Percentiles rank a stretch among this genome's conserved stretches.
phyloP scores from a whole-genome alignment of 2,329 filamentous ascomycete species.

The Corniculantispora saksenae region DNA sequence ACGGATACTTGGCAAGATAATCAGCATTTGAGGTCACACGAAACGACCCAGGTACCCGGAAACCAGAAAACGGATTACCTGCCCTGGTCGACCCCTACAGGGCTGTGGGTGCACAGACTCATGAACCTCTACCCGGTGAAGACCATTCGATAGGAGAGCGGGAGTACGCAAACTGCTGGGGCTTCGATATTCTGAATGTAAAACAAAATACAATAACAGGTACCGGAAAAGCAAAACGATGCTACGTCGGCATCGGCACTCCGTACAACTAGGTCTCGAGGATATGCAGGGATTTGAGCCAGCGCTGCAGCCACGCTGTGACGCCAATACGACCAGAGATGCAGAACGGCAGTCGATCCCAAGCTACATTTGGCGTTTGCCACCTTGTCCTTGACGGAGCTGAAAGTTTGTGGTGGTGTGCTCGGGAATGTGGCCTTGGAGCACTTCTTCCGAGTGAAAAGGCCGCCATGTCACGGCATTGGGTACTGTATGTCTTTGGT shows the following conservation, averaged over 20 bases:
- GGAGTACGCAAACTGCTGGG: no score
- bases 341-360: neutral
- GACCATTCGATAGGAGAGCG: neutral
- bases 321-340: neutral
- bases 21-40: neutral
- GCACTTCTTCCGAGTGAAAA: no score
- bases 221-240: neutral
- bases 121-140: neutral
- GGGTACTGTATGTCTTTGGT: no score
- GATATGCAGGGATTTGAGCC: neutral
- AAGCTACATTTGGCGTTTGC: neutral
- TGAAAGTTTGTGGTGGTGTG: neutral
- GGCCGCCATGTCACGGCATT: no score
- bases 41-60: slow-evolving; percentile 7
- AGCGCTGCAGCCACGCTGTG: neutral
- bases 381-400: neutral
- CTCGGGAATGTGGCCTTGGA: neutral
- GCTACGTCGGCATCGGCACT: neutral
- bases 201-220: neutral
- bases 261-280: no score
- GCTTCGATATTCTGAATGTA: no score
- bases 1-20: neutral
- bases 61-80: neutral
- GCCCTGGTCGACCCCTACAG: neutral
- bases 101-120: neutral